Evolutionary conservation across 2,329 filamentous ascomycete genomes (phyloP).

Genomic region (Pseudogymnoascus sp.): DNA sequence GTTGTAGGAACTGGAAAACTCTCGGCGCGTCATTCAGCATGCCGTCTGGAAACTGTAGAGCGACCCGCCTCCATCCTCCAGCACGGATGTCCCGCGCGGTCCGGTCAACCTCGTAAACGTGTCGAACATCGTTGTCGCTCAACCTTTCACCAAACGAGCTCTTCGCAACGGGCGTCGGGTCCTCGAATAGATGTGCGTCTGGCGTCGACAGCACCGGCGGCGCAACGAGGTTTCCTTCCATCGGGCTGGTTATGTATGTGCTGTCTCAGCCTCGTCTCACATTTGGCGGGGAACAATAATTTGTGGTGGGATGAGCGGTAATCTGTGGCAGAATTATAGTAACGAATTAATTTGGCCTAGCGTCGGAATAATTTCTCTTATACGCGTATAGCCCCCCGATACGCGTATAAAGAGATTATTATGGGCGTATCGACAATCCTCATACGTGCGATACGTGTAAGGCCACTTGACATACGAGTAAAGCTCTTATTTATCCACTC

Average conservation of each 20-base stretch:
- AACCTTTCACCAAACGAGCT: slow-evolving; percentile 9
- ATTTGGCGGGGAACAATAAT: slow-evolving; percentile 10
- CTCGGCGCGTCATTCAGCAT: slow-evolving; percentile 82
- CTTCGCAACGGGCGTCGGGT: slow-evolving; percentile 29
- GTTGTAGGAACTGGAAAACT: slow-evolving; percentile 60
- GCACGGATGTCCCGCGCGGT: slow-evolving; percentile 69
- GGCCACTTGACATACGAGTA: not conserved
- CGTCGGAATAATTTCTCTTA: not conserved
- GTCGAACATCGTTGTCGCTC: slow-evolving; percentile 58
- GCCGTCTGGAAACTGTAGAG: slow-evolving; percentile 89
- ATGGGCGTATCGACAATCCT: not conserved
- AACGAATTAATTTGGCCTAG: not conserved
- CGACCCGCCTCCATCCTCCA: slow-evolving; percentile 66
- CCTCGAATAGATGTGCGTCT: slow-evolving; percentile 50
- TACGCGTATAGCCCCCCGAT: not conserved
- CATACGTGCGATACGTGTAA: not conserved
- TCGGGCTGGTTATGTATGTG: slow-evolving; percentile 21
- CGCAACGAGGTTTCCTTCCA: slow-evolving; percentile 39
- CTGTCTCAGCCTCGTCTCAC: not conserved
- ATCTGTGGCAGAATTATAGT: not conserved
- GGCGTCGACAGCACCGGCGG: slow-evolving; percentile 57
- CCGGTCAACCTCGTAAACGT: slow-evolving; percentile 76
- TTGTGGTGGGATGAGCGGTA: slow-evolving; percentile 1
- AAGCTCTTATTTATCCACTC: not conserved
- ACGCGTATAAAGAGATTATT: not conserved